Conservation (phyloP, 768 basidiomycete genomes). For the Lenzites betulinus region DNA sequence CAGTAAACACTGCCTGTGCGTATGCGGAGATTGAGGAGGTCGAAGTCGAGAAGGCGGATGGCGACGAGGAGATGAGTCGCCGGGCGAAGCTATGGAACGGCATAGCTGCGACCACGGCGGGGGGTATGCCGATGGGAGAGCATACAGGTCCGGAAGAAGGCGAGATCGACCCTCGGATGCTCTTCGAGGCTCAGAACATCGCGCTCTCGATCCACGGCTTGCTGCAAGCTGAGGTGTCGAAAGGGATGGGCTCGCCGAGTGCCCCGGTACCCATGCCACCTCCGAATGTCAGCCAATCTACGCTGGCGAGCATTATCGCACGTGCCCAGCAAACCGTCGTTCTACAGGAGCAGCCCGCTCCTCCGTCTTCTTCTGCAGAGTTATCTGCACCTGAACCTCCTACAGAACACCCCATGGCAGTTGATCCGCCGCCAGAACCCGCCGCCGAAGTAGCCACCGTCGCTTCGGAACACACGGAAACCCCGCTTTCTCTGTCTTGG, state of each 20-base stretch:
- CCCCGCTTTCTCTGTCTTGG: conserved; percentile 61
- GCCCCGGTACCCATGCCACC: conserved; percentile 30
- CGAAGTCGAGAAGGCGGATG: conserved; percentile 57
- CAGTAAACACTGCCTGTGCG: conserved; percentile 42
- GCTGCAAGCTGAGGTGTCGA: conserved; percentile 59
- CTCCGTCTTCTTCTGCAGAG: conserved; percentile 2
- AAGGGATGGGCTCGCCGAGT: conserved; percentile 44
- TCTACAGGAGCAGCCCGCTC: conserved; percentile 3
- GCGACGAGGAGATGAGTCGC: conserved; percentile 43
- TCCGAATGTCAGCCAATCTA: conserved; percentile 60
- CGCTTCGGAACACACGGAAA: conserved; percentile 12
- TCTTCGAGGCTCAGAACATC: conserved; percentile 51
- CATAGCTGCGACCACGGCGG: conserved; percentile 42
- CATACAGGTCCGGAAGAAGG: conserved; percentile 53
- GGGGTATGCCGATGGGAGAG: conserved; percentile 11
- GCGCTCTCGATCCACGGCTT: conserved; percentile 57
- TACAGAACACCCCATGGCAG: conserved; percentile 17
- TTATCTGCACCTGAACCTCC: neutral
- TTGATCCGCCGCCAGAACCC: conserved; percentile 2
- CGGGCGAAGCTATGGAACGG: conserved; percentile 72
- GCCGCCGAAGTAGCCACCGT: conserved; percentile 6
- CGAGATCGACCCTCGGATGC: conserved; percentile 52
- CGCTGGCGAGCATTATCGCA: conserved; percentile 71
- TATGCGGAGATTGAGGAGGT: conserved; percentile 53
- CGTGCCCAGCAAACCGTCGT: conserved; percentile 58